Evolutionary conservation across 1,284 basidiomycete genomes (phyloP), one percentile per base, ranked within the genome.

Genomic region (Leccinum pachyderme): DNA sequence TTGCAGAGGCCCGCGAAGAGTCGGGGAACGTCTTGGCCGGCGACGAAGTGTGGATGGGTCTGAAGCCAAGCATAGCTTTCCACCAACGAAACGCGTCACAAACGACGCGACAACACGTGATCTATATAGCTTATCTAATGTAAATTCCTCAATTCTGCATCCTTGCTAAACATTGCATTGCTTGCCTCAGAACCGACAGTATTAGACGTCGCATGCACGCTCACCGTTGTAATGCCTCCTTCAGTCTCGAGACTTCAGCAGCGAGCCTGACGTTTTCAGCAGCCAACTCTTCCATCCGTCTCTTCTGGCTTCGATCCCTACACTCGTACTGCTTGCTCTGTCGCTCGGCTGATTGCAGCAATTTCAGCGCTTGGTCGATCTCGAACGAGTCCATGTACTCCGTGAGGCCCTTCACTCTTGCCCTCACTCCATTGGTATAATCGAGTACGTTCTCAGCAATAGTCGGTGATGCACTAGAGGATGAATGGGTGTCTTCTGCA

Each of bases 1-100:
- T 60, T n/a, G 72, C 66, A 18, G 80, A 81, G 3, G 77, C 72
- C 25, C 76, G 74, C 24, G 83, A 82, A 32, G 76, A 65, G 60
- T 82, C 80, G 0, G 75, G 31, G 13, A 58, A n/a, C 4, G 67
- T 55, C 5, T 64, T 73, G 8, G 69, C 64, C 5, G 68, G 68
- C 5, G 68, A 73, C 1, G 68, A 70, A 5, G 71, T 70, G 39
- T 60, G 68, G 7, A 51, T 33, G 7, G 68, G 71, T 52, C 56
- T 68, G 51, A 70, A 70, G 5, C 70, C 69, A 49, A 61, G 61
- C 68, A 73, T 70, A 51, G 25, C 7, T 52, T 24, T 33, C 12
- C 18, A 12, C 29, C 41, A 32, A 33, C 41, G 29, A 51, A 57
- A 37, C 61, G 58, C 63, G 61, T 47, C 45, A 22, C 25, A 8